Conservation (phyloP, 805 yeast genomes). For the Myxozyma kluyveri region DNA sequence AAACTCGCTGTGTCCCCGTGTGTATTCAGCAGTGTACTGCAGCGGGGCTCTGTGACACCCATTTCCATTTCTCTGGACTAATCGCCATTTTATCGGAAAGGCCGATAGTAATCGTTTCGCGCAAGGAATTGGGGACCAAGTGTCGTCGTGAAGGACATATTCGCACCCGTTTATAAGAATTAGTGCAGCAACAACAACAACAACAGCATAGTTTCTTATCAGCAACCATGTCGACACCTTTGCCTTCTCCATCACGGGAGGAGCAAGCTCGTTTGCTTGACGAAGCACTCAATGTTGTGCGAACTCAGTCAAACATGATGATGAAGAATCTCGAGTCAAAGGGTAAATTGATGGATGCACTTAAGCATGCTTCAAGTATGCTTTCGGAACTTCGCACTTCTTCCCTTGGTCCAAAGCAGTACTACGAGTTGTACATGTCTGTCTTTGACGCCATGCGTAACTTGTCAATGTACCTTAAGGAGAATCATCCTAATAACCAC, state of each 20-base stretch:
- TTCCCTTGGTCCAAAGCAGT: slow-evolving; percentile 77
- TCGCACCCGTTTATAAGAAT: no score
- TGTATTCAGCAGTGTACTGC: no score
- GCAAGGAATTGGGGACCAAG: no score
- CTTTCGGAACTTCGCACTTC: slow-evolving; percentile 78
- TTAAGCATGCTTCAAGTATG: slow-evolving; percentile 81
- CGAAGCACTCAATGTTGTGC: slow-evolving; percentile 51
- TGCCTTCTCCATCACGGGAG: slow-evolving; percentile 29
- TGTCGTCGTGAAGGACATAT: no score
- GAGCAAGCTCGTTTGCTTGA: slow-evolving; percentile 40
- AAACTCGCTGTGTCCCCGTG: no score
- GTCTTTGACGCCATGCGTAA: slow-evolving; percentile 77
- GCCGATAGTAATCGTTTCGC: no score
- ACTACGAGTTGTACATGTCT: slow-evolving; percentile 78
- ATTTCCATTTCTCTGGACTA: no score
- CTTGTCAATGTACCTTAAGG: slow-evolving; percentile 62
- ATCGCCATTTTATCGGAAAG: no score
- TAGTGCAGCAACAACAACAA: no score
- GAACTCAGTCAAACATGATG: slow-evolving; percentile 73
- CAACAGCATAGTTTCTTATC: background rate
- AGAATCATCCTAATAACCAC: slow-evolving; percentile 65
- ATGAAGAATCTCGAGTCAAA: slow-evolving; percentile 66
- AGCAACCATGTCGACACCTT: slow-evolving; percentile 23
- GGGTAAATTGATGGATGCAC: slow-evolving; percentile 76
- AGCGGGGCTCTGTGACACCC: no score